Evolutionary conservation across 1,284 basidiomycete species (phyloP).

Genomic region (Cryptococcus sp.): DNA sequence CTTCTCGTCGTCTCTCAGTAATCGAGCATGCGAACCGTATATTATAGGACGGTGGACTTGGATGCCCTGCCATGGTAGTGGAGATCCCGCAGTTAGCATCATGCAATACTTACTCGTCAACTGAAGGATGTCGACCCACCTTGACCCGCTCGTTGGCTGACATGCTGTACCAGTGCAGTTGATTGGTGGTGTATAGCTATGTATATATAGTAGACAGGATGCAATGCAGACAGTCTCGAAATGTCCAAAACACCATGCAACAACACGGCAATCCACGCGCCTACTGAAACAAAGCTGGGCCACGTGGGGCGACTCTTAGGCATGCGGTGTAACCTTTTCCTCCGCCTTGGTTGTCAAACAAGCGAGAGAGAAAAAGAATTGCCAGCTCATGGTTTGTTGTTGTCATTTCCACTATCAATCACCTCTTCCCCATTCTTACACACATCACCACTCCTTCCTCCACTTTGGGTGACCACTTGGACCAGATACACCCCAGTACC

Average conservation of each 20-base stretch:
- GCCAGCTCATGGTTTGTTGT: background rate
- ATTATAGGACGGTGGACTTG: conserved; percentile 88
- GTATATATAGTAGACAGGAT: background rate
- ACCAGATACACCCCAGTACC: too few species aligned
- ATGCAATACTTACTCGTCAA: background rate
- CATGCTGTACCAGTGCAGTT: conserved; percentile 12
- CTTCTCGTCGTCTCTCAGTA: conserved; percentile 72
- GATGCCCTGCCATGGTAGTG: conserved; percentile 64
- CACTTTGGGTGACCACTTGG: conserved; percentile 9
- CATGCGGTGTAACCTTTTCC: too few species aligned
- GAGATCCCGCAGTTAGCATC: conserved; percentile 1
- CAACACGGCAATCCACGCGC: too few species aligned
- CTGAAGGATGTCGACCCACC: conserved; percentile 16
- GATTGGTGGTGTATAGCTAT: background rate
- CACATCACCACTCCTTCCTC: conserved; percentile 1
- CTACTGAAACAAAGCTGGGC: too few species aligned
- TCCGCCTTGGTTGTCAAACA: background rate
- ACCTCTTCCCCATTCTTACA: background rate
- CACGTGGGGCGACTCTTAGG: too few species aligned
- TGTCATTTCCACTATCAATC: conserved; percentile 7
- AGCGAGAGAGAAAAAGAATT: background rate
- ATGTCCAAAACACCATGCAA: background rate
- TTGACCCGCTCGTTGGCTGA: conserved; percentile 35
- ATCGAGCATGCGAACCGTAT: conserved; percentile 91
- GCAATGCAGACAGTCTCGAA: background rate